Evolutionary conservation across 1,139 yeast genomes (phyloP).

Genomic region (Kodamaea ohmeri): DNA sequence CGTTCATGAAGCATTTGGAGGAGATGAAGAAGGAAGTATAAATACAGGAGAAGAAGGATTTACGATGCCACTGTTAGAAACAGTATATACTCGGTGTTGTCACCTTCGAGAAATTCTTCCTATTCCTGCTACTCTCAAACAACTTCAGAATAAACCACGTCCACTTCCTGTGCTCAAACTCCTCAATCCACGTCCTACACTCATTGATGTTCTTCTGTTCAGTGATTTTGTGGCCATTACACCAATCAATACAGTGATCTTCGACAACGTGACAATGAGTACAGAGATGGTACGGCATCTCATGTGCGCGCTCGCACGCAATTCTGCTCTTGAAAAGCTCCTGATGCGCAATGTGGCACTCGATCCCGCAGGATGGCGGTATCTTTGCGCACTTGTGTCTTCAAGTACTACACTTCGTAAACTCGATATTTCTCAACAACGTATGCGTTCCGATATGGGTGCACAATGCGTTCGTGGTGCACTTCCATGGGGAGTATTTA

Average conservation of each 20-base stretch:
- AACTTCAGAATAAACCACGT: constrained; percentile 68
- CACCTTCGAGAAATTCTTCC: constrained; percentile 91
- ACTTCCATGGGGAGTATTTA: constrained; percentile 76
- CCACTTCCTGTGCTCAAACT: constrained; percentile 77
- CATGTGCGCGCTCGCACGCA: constrained; percentile 58
- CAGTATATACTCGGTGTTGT: constrained; percentile 85
- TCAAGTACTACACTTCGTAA: constrained; percentile 57
- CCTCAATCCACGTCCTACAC: constrained; percentile 86
- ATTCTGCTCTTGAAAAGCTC: constrained; percentile 61
- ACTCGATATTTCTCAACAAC: constrained; percentile 79
- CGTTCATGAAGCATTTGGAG: constrained; percentile 58
- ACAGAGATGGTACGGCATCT: constrained; percentile 77
- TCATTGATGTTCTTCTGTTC: constrained; percentile 84
- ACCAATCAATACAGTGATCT: constrained; percentile 72
- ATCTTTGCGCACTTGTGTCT: constrained; percentile 68
- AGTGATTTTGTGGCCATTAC: constrained; percentile 84
- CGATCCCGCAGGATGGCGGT: constrained; percentile 69
- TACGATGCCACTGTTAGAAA: constrained; percentile 43
- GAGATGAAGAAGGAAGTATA: constrained; percentile 17
- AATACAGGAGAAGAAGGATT: constrained; percentile 15
- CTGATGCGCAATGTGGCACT: constrained; percentile 78
- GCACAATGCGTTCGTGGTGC: constrained; percentile 51
- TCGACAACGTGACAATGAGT: constrained; percentile 79
- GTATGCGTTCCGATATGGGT: constrained; percentile 51
- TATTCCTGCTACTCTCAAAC: constrained; percentile 85